Evolutionary conservation across 306 rosid genomes (phyloP).

Genomic region (Quercus suber): DNA sequence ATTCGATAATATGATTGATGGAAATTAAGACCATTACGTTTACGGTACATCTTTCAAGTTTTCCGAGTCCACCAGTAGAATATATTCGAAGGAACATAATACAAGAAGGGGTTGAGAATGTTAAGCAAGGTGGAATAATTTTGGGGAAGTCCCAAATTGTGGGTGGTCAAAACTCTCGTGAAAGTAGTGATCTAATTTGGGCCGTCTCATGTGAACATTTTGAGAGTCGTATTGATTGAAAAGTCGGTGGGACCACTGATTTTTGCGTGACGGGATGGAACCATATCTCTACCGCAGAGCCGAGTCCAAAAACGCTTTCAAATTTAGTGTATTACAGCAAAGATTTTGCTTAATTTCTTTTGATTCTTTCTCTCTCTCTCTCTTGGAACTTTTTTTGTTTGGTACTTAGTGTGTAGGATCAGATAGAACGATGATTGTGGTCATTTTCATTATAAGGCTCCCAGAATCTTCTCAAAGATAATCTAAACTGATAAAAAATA

Average conservation of each 20-base stretch:
- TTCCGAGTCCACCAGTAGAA: too few relatives aligned
- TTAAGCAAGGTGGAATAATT: neutral
- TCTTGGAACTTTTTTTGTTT: neutral
- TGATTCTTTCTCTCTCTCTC: too few relatives aligned
- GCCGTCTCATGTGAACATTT: slow-evolving; percentile 5
- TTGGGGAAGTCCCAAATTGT: neutral
- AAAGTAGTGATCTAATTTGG: neutral
- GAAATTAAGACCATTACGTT: too few relatives aligned
- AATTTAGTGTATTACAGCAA: slow-evolving; percentile 20
- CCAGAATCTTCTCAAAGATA: slow-evolving; percentile 4
- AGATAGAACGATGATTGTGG: neutral
- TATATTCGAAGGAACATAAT: too few relatives aligned
- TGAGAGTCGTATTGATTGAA: neutral
- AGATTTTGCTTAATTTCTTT: slow-evolving; percentile 20
- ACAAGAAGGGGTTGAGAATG: neutral
- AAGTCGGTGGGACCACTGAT: slow-evolving; percentile 29
- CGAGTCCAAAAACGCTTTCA: slow-evolving; percentile 19
- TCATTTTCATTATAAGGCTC: neutral
- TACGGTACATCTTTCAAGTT: too few relatives aligned
- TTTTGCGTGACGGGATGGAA: slow-evolving; percentile 19
- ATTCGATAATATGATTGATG: rapidly evolving
- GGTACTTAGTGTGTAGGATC: neutral
- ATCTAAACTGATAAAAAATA: neutral
- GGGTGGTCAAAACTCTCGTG: slow-evolving; percentile 13
- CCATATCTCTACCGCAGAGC: slow-evolving; percentile 17